Base-by-base conservation (phyloP, 2,329 filamentous ascomycete species). In the Monosporascus cannonballus region DNA sequence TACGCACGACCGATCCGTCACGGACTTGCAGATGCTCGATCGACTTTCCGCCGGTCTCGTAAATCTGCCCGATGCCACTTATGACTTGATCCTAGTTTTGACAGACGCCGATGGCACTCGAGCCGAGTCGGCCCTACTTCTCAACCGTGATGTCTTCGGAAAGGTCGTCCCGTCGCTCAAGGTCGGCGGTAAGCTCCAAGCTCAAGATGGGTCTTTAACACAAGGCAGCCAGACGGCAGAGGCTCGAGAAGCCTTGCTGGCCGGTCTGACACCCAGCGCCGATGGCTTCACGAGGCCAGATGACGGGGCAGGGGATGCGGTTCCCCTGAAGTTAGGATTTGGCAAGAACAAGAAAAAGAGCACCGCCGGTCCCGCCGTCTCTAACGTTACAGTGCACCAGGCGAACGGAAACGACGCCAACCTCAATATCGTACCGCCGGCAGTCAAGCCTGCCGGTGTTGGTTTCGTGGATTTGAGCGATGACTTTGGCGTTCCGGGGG, bases 11-110 rank as follows among this genome's bases (percentile, higher is more conserved):
- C 86, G 90, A 66, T 75, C 79, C 58, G 76, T 80, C 46, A 93
- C 91, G 56, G 94, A 99, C 67, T 79, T 99, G 50, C 94, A 97
- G 71, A 99, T 99, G 94, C 87, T 99, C 56, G 94, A 99, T 74
- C 90, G 94, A 49, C 81, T 99, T 41, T 84, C 89, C 2, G 82
- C 89, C 37, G 90, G 90, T 56, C 78, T 96, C 38, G 89, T 94
- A 53, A 76, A 84, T 7, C 84, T 99, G 0, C 87, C 92, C 1
- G 62, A 81, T 51, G 75, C 82, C 48, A 88, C 89, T 51, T 99
- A 99, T 76, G 89, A 95, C 68, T 73, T 88, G 44, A 81, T 97
- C 44, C 81, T 96, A 47, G 80, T 99, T 51, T 84, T 97, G 57
- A 87, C 89, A 58, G 90, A 92, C 69, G 79, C 85, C 53, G 85